Evolutionary conservation across 1,284 basidiomycete genomes (phyloP), one percentile per base, ranked within the genome.

Genomic region (Lentinus polychrous): DNA sequence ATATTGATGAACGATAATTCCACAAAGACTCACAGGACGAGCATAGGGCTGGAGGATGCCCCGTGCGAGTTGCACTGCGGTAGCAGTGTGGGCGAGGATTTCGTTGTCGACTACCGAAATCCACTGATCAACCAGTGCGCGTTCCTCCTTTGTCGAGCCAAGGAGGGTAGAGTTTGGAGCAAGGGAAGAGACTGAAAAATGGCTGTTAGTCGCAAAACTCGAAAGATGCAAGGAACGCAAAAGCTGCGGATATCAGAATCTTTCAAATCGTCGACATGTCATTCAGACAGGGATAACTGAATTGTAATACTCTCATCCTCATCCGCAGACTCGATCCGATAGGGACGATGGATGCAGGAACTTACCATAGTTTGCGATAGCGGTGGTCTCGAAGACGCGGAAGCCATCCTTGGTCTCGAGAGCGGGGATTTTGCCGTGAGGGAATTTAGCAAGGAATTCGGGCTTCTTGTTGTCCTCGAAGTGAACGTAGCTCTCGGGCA

Each of bases 361-460:
- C 94, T 83, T 71, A 97, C 94, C 61, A 72, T 96, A 94, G 56
- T 82, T 84, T 46, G 90, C 85, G 66, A 98, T 93, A 50, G 92
- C 83, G 52, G 73, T 67, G 49, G 78, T 75, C 76, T 96, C 94
- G 60, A 81, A 79, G 54, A 98, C 72, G 59, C 74, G 75, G 75
- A 92, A 81, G 52, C 92, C 93, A 66, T 95, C 83, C 38, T 74
- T 68, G 46, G 74, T 73, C 66, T 93, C 88, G 50, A 90, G 81
- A 33, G 84, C 84, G 37, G 95, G 94, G 58, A 94, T 81, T 75
- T 90, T 91, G 54, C 86, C 90, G 56, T 80, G 75, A 39, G 88
- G 84, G 71, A 91, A 93, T 67, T 92, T 92, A 56, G 74, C 63
- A 47, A 85, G 68, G 71, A 85, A 93, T 52, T 87, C 88, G 0